Base-by-base conservation (phyloP, 768 basidiomycete species). In the Gloeophyllum trabeum region DNA sequence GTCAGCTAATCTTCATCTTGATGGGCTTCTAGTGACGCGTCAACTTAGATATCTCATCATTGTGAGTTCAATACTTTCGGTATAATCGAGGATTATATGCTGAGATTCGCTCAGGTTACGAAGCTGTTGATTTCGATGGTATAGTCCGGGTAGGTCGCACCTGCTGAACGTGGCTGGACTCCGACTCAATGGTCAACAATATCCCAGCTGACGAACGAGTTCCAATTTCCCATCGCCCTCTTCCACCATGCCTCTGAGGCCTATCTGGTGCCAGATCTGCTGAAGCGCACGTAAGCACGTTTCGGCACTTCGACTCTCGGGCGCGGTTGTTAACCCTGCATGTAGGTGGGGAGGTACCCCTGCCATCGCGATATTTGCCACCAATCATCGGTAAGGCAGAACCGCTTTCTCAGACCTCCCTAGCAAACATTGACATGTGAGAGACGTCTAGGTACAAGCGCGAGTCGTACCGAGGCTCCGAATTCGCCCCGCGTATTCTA, bases 241-340 rank as follows among this genome's bases (percentile, higher is more conserved):
- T 75, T 89, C 55, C 87, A 89, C 51, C 76, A 81, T 47, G 87
- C 88, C 2, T 76, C 77, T 44, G 86, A 91, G 51, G 80, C 87
- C 0, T 92, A 83, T 52, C 73, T 91, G 7, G 81, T 91, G 18
- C 84, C 89, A 1, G 79, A 81, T 35, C 56, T 83, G 4, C 62
- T 94, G 47, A 86, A 82, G 58, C 67, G 70, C 50, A 71, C 75
- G 36, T 86, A 71, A 52, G 86, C 21, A 55, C 14, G 48, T 38
- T 4, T 12, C 21, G 5, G 30, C 28, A 4, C 19, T n/a, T 39
- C 3, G 12, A 26, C 16, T 20, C 34, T 18, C 20, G 24, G 10
- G 37, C 6, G 18, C 20, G n/a, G 21, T 6, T 19, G 24, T 20
- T 39, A 21, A 40, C 18, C 28, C 35, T 42, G 34, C 14, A n/a